A percentile compares a stretch with the other conserved stretches of the same genome.
Evolutionary conservation across 768 basidiomycete genomes (phyloP).

Genomic region (Phylloporus rhodoxanthus): DNA sequence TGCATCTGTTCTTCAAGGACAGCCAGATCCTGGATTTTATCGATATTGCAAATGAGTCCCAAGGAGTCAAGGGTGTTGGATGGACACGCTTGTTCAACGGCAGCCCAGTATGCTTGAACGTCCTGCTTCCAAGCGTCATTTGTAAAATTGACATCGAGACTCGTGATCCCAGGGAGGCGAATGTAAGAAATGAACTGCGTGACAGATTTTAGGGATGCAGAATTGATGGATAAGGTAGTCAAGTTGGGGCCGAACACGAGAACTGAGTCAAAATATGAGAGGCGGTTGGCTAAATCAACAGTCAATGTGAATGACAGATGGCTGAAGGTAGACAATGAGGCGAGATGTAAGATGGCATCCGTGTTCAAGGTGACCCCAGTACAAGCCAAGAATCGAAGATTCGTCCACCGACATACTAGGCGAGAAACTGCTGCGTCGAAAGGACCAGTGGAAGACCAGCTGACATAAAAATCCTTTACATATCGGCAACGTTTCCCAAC

Average conservation of each 20-base stretch:
- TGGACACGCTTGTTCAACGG: background rate
- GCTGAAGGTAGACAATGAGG: background rate
- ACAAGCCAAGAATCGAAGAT: background rate
- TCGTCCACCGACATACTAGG: background rate
- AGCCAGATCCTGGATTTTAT: background rate
- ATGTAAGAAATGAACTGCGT: background rate
- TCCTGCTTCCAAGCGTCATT: too few species aligned
- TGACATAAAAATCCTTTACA: background rate
- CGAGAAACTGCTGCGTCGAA: background rate
- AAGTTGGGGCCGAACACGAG: background rate
- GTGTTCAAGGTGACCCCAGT: background rate
- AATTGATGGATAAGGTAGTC: background rate
- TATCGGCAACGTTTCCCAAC: background rate
- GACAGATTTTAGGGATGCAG: background rate
- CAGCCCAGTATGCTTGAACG: too few species aligned
- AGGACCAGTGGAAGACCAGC: background rate
- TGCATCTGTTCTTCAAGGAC: background rate
- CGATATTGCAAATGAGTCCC: background rate
- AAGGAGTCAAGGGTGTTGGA: background rate
- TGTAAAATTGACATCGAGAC: background rate
- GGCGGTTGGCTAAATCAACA: background rate
- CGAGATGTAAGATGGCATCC: background rate
- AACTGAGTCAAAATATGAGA: background rate
- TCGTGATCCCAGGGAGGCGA: background rate
- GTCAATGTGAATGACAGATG: background rate